A percentile compares a stretch with the other conserved stretches of the same genome.
Conservation (phyloP, 1,139 yeast species). For the Hansenula sp. region DNA sequence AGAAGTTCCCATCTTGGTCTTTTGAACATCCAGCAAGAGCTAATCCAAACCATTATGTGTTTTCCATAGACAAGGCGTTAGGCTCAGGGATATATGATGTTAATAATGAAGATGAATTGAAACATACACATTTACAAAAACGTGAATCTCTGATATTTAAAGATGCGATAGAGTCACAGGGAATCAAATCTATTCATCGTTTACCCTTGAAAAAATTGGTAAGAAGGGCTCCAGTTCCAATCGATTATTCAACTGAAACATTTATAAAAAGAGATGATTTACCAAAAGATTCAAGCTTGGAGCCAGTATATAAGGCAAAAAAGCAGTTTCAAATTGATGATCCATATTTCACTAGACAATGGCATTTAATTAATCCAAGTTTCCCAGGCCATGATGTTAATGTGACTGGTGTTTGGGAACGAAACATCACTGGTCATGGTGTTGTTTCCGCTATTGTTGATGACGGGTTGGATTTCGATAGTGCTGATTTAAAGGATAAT, state of each 20-base stretch:
- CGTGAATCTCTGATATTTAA: constrained; percentile 17
- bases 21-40: constrained; percentile 62
- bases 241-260: neutral
- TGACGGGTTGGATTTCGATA: constrained; percentile 87
- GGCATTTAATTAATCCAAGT: constrained; percentile 80
- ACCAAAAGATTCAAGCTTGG: constrained; percentile 45
- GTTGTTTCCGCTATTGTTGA: constrained; percentile 86
- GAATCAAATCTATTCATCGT: constrained; percentile 45
- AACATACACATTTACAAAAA: constrained; percentile 23
- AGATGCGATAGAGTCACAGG: constrained; percentile 4
- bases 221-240: constrained; percentile 42
- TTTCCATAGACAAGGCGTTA: constrained; percentile 43
- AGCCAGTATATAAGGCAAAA: constrained; percentile 38
- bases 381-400: constrained; percentile 84
- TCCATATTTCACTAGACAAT: constrained; percentile 77
- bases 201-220: constrained; percentile 44
- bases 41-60: constrained; percentile 56
- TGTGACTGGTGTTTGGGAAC: constrained; percentile 81
- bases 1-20: constrained; percentile 36
- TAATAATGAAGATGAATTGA: constrained; percentile 19
- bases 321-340: constrained; percentile 66
- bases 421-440: constrained; percentile 78
- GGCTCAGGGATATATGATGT: constrained; percentile 7
- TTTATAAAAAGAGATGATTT: constrained; percentile 19
- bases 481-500: constrained; percentile 65